Percentiles rank a stretch among this genome's conserved stretches.
These are phyloP conservation scores for Penicillium cinerascens DNA, from an alignment of 495 filamentous ascomycete species.

Conservation along the genomic window DNA sequence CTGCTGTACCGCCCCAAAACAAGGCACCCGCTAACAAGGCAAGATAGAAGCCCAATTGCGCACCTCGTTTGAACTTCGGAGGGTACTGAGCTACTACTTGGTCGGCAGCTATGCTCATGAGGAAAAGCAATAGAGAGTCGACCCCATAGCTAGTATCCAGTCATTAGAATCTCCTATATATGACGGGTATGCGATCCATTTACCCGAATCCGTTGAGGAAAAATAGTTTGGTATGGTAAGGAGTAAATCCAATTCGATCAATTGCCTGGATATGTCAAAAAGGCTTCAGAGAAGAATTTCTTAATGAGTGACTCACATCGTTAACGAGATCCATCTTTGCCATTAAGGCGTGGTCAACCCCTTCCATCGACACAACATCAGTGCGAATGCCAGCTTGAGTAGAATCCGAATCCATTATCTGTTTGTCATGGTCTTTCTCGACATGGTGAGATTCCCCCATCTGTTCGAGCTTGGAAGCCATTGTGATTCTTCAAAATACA, in stretches of 20 bases:
- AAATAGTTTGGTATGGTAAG: slow-evolving; percentile 17
- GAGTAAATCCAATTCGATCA: slow-evolving; percentile 17
- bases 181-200: neutral
- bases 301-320: slow-evolving; percentile 5
- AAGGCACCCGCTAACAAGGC: slow-evolving; percentile 34
- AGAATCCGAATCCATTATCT: slow-evolving; percentile 1
- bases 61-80: slow-evolving; percentile 14
- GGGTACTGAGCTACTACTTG: slow-evolving; percentile 17
- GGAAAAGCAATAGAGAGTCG: slow-evolving; percentile 16
- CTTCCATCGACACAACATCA: slow-evolving; percentile 9
- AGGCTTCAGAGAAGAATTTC: too few relatives aligned
- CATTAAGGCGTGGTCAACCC: slow-evolving; percentile 10
- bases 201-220: slow-evolving; percentile 23
- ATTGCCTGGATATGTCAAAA: slow-evolving; percentile 12
- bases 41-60: slow-evolving; percentile 17
- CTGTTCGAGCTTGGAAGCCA: too few relatives aligned
- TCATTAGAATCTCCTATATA: neutral
- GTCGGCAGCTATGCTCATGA: slow-evolving; percentile 18
- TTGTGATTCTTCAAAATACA: too few relatives aligned
- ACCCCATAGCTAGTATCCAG: slow-evolving; percentile 12
- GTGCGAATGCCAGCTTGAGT: neutral
- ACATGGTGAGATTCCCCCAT: too few relatives aligned
- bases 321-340: slow-evolving; percentile 21
- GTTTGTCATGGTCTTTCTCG: neutral
- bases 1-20: slow-evolving; percentile 39